Percentiles rank a stretch among this genome's conserved stretches.
Conservation (phyloP, 2,329 filamentous ascomycete genomes). For the Aspergillus fumigatiaffinis region DNA sequence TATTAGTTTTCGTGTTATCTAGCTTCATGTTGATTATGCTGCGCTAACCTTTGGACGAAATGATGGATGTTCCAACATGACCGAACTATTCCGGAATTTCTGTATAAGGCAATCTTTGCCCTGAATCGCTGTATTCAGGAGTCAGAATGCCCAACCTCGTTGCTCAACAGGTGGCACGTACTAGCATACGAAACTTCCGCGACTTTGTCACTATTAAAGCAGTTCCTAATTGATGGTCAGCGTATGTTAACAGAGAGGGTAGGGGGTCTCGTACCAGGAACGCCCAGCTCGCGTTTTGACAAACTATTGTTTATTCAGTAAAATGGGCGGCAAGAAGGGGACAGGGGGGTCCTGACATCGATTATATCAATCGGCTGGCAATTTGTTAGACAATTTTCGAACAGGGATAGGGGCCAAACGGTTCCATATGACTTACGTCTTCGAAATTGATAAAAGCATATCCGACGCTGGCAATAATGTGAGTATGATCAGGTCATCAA, state of each 20-base stretch:
- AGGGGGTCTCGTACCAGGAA: slow-evolving; percentile 52
- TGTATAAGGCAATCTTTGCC: slow-evolving; percentile 85
- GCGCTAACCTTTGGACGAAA: slow-evolving; percentile 74
- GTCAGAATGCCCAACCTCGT: slow-evolving; percentile 23
- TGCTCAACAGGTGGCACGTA: slow-evolving; percentile 43
- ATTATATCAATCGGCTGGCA: slow-evolving; percentile 67
- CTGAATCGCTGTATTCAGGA: slow-evolving; percentile 65
- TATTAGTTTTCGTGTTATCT: slow-evolving; percentile 3
- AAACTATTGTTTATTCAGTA: slow-evolving; percentile 54
- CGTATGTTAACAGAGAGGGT: slow-evolving; percentile 4
- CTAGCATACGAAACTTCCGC: slow-evolving; percentile 95
- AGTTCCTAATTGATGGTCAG: slow-evolving; percentile 55
- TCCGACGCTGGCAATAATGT: slow-evolving; percentile 62
- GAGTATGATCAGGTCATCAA: slow-evolving; percentile 4
- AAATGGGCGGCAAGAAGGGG: slow-evolving; percentile 6
- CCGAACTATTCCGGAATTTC: slow-evolving; percentile 94
- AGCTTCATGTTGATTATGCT: background rate
- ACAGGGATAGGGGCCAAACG: background rate
- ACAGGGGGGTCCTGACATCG: slow-evolving; percentile 50
- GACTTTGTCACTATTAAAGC: slow-evolving; percentile 77
- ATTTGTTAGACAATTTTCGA: slow-evolving; percentile 34
- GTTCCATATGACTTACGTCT: slow-evolving; percentile 53
- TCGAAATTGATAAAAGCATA: slow-evolving; percentile 97
- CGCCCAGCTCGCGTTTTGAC: slow-evolving; percentile 66
- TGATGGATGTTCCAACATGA: slow-evolving; percentile 80